Conservation (phyloP, 768 basidiomycete species). For the Neoboletus magnificus region DNA sequence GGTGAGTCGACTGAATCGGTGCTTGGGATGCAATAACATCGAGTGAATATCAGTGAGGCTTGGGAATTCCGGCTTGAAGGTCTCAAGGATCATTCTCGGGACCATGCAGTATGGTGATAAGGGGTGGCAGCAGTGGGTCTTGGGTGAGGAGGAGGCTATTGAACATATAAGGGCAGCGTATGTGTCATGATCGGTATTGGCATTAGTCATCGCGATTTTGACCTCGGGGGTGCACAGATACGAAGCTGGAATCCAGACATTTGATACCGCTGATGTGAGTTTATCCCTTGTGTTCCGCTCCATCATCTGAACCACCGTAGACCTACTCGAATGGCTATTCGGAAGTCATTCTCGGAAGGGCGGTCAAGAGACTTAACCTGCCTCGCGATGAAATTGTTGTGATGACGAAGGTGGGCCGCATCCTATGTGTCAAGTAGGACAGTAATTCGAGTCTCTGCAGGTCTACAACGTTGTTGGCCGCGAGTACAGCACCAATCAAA, state of each 20-base stretch:
- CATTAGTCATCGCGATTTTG: neutral
- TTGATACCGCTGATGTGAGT: conserved; percentile 34
- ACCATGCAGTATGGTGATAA: conserved; percentile 44
- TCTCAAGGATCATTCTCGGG: conserved; percentile 50
- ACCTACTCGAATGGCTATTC: conserved; percentile 64
- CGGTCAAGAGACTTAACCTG: conserved; percentile 60
- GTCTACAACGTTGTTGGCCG: conserved; percentile 41
- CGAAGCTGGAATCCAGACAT: conserved; percentile 35
- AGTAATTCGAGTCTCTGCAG: conserved; percentile 15
- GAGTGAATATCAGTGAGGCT: conserved; percentile 32
- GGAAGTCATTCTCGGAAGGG: conserved; percentile 68
- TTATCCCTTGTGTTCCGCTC: neutral
- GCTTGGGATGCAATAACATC: neutral
- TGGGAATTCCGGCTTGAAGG: conserved; percentile 48
- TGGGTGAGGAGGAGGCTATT: conserved; percentile 43
- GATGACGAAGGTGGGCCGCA: conserved; percentile 58
- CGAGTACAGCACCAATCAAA: conserved; percentile 12
- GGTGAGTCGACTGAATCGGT: conserved; percentile 21
- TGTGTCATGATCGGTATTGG: conserved; percentile 6
- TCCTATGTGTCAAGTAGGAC: neutral
- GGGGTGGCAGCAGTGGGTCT: conserved; percentile 54
- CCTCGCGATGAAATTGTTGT: conserved; percentile 78
- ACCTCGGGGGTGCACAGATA: conserved; percentile 22
- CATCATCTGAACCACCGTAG: conserved; percentile 27
- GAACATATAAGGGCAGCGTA: conserved; percentile 49